Conservation (phyloP, 805 yeast species). For the Pichia cabralensis region DNA sequence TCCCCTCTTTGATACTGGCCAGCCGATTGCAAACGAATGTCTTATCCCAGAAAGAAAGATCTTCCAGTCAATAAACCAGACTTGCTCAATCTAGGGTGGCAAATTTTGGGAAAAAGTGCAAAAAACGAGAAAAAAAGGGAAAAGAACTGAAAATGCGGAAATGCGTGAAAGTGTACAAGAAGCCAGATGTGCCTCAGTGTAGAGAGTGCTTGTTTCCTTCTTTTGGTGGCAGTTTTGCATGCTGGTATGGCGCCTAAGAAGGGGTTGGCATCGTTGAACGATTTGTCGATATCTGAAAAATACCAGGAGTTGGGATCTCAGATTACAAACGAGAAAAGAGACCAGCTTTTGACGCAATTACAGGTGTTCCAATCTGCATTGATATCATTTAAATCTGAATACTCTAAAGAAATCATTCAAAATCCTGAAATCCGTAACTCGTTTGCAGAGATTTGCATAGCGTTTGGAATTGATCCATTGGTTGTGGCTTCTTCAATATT, state of each 20-base stretch:
- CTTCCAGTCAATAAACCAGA: too few species aligned
- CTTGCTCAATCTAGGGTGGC: too few species aligned
- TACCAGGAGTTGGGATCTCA: constrained; percentile 42
- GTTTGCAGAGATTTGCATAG: constrained; percentile 65
- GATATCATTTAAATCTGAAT: constrained; percentile 63
- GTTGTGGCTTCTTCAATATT: constrained; percentile 24
- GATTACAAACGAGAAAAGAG: constrained; percentile 43
- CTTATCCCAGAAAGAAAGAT: too few species aligned
- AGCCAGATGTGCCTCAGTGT: too few species aligned
- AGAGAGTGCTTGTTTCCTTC: too few species aligned
- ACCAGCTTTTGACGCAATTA: constrained; percentile 59
- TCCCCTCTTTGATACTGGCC: too few species aligned
- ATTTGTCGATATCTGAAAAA: constrained; percentile 19
- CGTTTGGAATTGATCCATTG: constrained; percentile 80
- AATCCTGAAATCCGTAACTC: constrained; percentile 59
- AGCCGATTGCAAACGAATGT: too few species aligned
- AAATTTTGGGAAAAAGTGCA: too few species aligned
- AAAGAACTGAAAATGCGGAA: too few species aligned
- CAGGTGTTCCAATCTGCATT: constrained; percentile 69
- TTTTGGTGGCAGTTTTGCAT: too few species aligned
- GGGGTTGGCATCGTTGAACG: constrained; percentile 25
- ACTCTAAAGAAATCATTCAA: constrained; percentile 53
- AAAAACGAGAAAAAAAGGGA: too few species aligned
- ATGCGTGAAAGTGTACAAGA: too few species aligned
- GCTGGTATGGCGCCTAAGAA: constrained; percentile 15